Evolutionary conservation across 768 basidiomycete species (phyloP), one percentile per base, ranked within the genome.

Genomic region (Auriscalpium microsporum): DNA sequence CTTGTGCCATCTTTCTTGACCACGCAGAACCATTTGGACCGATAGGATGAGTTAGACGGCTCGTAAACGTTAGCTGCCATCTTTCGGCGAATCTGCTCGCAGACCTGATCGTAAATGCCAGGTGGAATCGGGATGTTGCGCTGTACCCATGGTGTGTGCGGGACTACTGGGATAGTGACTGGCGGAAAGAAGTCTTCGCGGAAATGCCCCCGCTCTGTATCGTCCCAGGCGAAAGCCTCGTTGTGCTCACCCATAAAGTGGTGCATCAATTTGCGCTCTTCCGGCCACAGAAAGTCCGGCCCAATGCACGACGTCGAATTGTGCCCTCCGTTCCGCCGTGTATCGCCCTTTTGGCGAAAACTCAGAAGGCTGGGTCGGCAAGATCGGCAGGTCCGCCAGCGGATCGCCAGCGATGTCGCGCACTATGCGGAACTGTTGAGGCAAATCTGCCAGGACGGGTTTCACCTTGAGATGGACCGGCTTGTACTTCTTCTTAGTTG

Each of bases 181-280:
- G 59, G 64, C 1, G 57, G 51, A 64, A 73, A 62, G 65, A 63
- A 69, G 13, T 67, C 59, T 6, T 60, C 54, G 50, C 56, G 33
- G 51, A 76, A 74, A 0, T 46, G 44, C 1, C 77, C 73, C 10
- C 66, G 63, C 50, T 78, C 72, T 0, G 42, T 8, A 9, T 76
- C 70, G 3, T 68, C 55, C 74, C 72, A 79, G 0, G 75, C 73
- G 36, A 79, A 72, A 0, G 56, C 72, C 0, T 58, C 9, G 28
- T 75, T 60, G 4, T 73, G 67, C 14, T 54, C 19, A 17, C 52
- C 58, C 54, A 77, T 61, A 1, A 74, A 48, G n/a, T 72, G 62
- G 34, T 73, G 65, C 1, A 70, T 23, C 4, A 76, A 55, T 8
- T 62, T 63, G 7, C 57, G 55, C 45, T 75, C 73, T 19, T 70